A percentile compares a stretch with the other conserved stretches of the same genome.
These are phyloP conservation scores for Orbilia oligospora DNA, from an alignment of 2,329 filamentous ascomycete genomes.

Conservation along the genomic window DNA sequence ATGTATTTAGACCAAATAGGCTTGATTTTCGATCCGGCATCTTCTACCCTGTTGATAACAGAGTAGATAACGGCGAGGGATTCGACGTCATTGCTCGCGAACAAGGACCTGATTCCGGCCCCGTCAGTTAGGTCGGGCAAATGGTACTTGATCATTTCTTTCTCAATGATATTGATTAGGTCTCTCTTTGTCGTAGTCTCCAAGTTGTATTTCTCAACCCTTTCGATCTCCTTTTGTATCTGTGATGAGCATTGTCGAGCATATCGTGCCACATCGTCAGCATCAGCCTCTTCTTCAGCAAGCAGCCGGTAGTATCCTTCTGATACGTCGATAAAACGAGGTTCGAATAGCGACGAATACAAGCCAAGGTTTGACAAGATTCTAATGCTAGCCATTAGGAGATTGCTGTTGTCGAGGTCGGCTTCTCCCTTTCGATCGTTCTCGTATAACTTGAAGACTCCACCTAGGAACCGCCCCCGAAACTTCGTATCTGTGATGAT, in stretches of 20 bases:
- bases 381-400: constrained; percentile 82
- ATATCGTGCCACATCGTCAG: constrained; percentile 79
- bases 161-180: constrained; percentile 80
- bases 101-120: constrained; percentile 78
- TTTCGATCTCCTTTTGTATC: constrained; percentile 78
- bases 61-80: constrained; percentile 83
- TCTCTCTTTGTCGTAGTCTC: constrained; percentile 85
- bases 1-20: constrained; percentile 85
- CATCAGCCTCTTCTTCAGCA: constrained; percentile 76
- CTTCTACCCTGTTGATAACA: constrained; percentile 78
- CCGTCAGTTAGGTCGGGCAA: constrained; percentile 77
- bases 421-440: constrained; percentile 76
- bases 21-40: constrained; percentile 73
- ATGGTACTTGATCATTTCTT: constrained; percentile 78
- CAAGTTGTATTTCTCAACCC: constrained; percentile 85
- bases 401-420: constrained; percentile 73
- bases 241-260: constrained; percentile 78
- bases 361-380: constrained; percentile 89
- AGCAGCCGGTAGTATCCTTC: constrained; percentile 78
- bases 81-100: constrained; percentile 78
- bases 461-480: constrained; percentile 73
- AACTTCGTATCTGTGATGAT: constrained; percentile 73
- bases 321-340: constrained; percentile 78
- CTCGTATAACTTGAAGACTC: constrained; percentile 82
- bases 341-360: constrained; percentile 85